Evolutionary conservation across 2,329 filamentous ascomycete species (phyloP).

Genomic region (Alternaria incomplexa): DNA sequence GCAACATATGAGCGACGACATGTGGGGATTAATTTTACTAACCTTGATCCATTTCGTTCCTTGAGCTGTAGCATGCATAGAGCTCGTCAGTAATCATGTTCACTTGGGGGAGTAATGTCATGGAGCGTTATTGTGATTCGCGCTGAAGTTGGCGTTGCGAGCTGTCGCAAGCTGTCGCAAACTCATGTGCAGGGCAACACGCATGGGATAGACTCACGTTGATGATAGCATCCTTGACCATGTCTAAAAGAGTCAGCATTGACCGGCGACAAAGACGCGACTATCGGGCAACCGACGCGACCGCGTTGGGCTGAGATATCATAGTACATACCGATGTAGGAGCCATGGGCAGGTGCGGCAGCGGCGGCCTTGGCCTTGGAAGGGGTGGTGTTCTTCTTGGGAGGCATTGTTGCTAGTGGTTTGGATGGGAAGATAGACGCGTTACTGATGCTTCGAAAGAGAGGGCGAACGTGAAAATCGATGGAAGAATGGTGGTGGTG

Average conservation of each 20-base stretch:
- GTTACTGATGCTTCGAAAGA: slow-evolving; percentile 45
- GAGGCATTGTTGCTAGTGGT: slow-evolving; percentile 62
- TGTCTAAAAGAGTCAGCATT: slow-evolving; percentile 66
- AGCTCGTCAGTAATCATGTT: slow-evolving; percentile 56
- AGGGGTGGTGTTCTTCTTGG: slow-evolving; percentile 66
- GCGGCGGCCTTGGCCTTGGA: slow-evolving; percentile 64
- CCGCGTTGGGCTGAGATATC: slow-evolving; percentile 52
- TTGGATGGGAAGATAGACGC: slow-evolving; percentile 30
- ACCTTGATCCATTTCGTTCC: slow-evolving; percentile 74
- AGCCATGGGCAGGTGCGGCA: slow-evolving; percentile 63
- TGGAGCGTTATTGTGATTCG: slow-evolving; percentile 32
- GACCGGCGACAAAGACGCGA: slow-evolving; percentile 57
- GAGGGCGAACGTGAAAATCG: slow-evolving; percentile 26
- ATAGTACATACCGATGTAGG: slow-evolving; percentile 68
- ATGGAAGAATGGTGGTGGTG: slow-evolving; percentile 24
- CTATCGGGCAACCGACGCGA: slow-evolving; percentile 51
- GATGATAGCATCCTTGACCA: slow-evolving; percentile 75
- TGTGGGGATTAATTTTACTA: slow-evolving; percentile 48
- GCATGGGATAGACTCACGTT: slow-evolving; percentile 67
- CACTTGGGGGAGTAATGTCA: slow-evolving; percentile 10
- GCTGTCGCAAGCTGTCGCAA: slow-evolving; percentile 10
- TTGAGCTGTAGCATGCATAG: slow-evolving; percentile 63
- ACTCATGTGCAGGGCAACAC: slow-evolving; percentile 49
- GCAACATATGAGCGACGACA: slow-evolving; percentile 30
- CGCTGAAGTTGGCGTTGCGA: slow-evolving; percentile 45